Conservation (phyloP, 2,329 filamentous ascomycete genomes). For the Penicillium freii region DNA sequence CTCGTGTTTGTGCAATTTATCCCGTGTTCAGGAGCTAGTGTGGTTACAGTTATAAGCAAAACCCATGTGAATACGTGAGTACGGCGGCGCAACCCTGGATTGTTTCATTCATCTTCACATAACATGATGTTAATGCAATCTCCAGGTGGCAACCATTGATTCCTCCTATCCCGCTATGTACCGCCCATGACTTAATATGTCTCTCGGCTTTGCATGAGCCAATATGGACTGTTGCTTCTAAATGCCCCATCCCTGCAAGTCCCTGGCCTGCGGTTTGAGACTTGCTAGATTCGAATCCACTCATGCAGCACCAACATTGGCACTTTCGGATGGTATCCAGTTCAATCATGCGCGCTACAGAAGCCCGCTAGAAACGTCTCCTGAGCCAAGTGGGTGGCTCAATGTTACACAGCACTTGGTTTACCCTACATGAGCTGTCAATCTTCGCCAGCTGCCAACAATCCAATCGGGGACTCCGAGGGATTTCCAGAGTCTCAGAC, state of each 20-base stretch:
- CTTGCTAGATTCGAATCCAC: neutral
- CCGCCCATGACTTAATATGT: neutral
- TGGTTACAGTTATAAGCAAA: no score
- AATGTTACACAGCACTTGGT: neutral
- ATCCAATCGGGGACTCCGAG: neutral
- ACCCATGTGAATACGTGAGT: no score
- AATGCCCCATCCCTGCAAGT: neutral
- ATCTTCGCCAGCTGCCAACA: neutral
- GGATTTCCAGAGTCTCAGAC: neutral
- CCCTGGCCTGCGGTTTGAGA: conserved; percentile 4
- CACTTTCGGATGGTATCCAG: neutral
- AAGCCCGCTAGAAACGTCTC: neutral
- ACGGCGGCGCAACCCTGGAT: no score
- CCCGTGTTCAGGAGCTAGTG: no score
- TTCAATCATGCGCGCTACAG: neutral
- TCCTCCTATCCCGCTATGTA: neutral
- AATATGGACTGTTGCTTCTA: neutral
- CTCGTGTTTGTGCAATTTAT: no score
- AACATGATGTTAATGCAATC: neutral
- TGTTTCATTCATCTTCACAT: no score
- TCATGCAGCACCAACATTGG: neutral
- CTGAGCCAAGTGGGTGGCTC: neutral
- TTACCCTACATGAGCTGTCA: neutral
- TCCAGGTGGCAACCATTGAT: neutral
- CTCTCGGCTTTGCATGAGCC: neutral